Evolutionary conservation across 2,329 filamentous ascomycete genomes (phyloP).

Genomic region (Pseudogymnoascus sp.): DNA sequence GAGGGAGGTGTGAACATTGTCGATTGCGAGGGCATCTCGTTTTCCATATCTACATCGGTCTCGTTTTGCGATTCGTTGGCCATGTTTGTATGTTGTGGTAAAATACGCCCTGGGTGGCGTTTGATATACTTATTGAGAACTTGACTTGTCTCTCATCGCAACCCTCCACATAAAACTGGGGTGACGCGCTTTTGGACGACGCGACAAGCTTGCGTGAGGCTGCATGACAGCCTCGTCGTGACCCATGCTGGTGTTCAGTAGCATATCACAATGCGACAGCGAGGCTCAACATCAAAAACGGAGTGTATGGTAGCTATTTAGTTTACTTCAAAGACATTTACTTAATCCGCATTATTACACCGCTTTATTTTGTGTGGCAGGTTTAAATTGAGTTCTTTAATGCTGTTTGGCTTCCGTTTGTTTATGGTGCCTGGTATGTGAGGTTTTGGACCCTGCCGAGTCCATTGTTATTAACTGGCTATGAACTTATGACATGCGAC

Average conservation of each 20-base stretch:
- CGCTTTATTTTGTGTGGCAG: not conserved
- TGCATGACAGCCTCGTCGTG: not conserved
- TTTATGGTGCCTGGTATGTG: not conserved
- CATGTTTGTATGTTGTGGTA: constrained; percentile 23
- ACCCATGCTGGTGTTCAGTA: not conserved
- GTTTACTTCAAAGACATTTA: not conserved
- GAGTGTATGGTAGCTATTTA: not conserved
- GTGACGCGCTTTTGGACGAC: constrained; percentile 10
- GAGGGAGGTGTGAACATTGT: constrained; percentile 59
- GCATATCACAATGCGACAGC: not conserved
- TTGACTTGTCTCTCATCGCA: not conserved
- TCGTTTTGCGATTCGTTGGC: constrained; percentile 24
- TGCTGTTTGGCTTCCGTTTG: not conserved
- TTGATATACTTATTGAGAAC: not conserved
- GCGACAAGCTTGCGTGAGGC: constrained; percentile 5
- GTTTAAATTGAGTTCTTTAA: not conserved
- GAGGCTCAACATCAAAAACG: not conserved
- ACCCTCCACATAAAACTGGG: not conserved
- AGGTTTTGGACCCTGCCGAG: not conserved
- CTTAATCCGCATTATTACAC: too few species aligned
- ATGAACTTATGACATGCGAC: not conserved
- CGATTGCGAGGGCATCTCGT: constrained; percentile 27
- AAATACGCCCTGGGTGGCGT: not conserved
- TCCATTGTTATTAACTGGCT: not conserved
- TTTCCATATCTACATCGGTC: constrained; percentile 22